These are phyloP conservation scores for Ustilago hordei DNA, from an alignment of 1,284 basidiomycete species.

Conservation along the genomic window DNA sequence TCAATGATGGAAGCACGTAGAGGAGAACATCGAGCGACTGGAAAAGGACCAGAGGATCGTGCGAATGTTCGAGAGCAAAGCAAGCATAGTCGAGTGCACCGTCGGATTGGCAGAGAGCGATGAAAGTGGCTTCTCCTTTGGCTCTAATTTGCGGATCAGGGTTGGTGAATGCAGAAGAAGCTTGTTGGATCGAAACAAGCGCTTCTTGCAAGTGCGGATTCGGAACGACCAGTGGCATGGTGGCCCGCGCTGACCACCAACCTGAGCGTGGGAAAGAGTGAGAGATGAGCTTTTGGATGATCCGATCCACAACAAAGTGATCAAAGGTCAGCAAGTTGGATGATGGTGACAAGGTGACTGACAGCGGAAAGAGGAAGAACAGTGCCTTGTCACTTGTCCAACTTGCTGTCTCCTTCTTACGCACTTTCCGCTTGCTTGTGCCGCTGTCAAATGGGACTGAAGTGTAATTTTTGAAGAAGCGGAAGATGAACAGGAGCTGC, in stretches of 20 bases:
- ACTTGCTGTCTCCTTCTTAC: conserved; percentile 9
- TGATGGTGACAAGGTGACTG: not conserved
- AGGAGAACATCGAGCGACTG: conserved; percentile 54
- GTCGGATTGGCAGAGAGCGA: conserved; percentile 52
- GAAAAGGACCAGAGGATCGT: conserved; percentile 56
- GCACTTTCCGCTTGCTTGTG: conserved; percentile 1
- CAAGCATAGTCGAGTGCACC: conserved; percentile 57
- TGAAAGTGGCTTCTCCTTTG: conserved; percentile 57
- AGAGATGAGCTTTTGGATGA: not conserved
- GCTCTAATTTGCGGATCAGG: conserved; percentile 52
- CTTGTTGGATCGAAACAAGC: conserved; percentile 52
- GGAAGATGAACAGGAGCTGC: too few relatives aligned
- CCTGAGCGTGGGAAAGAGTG: not conserved
- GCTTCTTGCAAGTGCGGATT: conserved; percentile 52
- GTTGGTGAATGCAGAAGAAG: conserved; percentile 52
- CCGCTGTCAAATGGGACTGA: conserved; percentile 7
- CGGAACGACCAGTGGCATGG: conserved; percentile 47
- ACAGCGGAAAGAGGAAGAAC: not conserved
- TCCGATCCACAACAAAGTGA: not conserved
- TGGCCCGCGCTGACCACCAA: conserved; percentile 13
- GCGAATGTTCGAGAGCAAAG: conserved; percentile 53
- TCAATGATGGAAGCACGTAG: conserved; percentile 44
- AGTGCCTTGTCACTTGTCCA: not conserved
- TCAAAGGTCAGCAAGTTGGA: not conserved
- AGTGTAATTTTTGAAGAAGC: conserved; percentile 1